These are phyloP conservation scores for Acer negundo DNA, from an alignment of 345 rosid genomes.

Conservation along the genomic window DNA sequence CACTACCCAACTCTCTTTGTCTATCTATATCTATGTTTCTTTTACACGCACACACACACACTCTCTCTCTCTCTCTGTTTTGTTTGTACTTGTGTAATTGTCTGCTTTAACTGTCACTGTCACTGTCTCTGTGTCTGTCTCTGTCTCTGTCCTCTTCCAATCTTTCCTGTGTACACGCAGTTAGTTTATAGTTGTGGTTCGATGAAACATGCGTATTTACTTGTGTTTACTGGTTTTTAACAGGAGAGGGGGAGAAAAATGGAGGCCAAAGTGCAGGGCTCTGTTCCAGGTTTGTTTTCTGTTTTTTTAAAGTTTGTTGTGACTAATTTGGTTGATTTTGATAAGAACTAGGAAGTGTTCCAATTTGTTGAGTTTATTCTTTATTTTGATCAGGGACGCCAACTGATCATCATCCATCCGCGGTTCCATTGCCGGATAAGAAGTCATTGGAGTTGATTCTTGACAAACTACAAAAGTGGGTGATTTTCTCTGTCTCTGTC, in stretches of 20 bases:
- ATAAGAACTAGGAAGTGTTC: neutral
- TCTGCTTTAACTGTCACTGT: conserved; percentile 55
- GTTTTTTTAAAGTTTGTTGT: neutral
- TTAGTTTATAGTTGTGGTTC: conserved; percentile 14
- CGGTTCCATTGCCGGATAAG: conserved; percentile 72
- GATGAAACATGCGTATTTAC: conserved; percentile 4
- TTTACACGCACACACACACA: neutral
- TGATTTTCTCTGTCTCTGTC: neutral
- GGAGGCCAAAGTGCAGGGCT: conserved; percentile 38
- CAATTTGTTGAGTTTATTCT: conserved; percentile 17
- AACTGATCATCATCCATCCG: conserved; percentile 26
- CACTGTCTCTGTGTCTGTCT: conserved; percentile 35
- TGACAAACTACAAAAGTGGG: conserved; percentile 93
- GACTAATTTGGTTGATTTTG: neutral
- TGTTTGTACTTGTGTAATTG: conserved; percentile 32
- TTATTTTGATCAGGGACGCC: conserved; percentile 55
- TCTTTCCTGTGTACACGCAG: conserved; percentile 11
- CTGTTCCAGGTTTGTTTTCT: conserved; percentile 52
- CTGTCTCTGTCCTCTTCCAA: conserved; percentile 19
- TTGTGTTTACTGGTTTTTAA: conserved; percentile 27
- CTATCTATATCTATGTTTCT: conserved; percentile 7
- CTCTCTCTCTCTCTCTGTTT: conserved; percentile 30
- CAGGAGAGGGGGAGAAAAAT: conserved; percentile 64
- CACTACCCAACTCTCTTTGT: conserved; percentile 31
- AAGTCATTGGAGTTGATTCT: conserved; percentile 79